Evolutionary conservation across 2,329 filamentous ascomycete species (phyloP).

Genomic region (Akanthomyces muscarius): DNA sequence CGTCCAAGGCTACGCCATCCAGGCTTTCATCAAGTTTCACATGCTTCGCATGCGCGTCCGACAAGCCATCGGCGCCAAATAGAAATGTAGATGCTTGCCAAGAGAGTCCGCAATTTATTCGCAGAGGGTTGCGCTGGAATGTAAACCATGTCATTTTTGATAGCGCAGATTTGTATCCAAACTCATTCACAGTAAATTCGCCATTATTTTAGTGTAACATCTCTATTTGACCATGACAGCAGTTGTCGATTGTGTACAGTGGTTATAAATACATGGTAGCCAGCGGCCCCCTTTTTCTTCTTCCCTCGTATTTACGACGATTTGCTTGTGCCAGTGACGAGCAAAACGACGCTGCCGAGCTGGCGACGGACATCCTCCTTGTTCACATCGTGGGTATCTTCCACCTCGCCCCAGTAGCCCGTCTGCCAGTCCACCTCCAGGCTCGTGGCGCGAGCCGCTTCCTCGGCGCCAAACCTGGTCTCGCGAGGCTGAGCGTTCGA

Average conservation of each 20-base stretch:
- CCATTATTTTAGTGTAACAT: conserved; percentile 1
- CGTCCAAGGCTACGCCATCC: conserved; percentile 9
- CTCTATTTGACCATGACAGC: neutral
- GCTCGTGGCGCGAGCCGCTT: conserved; percentile 73
- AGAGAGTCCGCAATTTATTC: neutral
- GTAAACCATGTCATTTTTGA: neutral
- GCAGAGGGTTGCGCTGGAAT: neutral
- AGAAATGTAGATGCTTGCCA: neutral
- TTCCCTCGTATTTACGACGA: neutral
- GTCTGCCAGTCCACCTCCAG: conserved; percentile 91
- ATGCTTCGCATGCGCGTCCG: conserved; percentile 9
- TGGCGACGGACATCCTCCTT: conserved; percentile 85
- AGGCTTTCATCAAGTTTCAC: conserved; percentile 6
- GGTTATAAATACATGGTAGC: neutral
- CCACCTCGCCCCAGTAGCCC: conserved; percentile 88
- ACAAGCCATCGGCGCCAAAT: neutral
- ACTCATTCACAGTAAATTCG: neutral
- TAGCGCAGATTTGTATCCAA: neutral
- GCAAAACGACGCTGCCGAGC: conserved; percentile 77
- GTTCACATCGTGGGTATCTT: conserved; percentile 96
- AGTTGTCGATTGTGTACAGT: conserved; percentile 6
- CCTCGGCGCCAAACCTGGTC: conserved; percentile 65
- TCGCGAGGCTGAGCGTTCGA: conserved; percentile 32
- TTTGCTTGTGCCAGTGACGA: conserved; percentile 62
- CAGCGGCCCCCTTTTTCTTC: neutral